Conservation (phyloP, 2,329 filamentous ascomycete genomes). For the Metarhizium humberi region DNA sequence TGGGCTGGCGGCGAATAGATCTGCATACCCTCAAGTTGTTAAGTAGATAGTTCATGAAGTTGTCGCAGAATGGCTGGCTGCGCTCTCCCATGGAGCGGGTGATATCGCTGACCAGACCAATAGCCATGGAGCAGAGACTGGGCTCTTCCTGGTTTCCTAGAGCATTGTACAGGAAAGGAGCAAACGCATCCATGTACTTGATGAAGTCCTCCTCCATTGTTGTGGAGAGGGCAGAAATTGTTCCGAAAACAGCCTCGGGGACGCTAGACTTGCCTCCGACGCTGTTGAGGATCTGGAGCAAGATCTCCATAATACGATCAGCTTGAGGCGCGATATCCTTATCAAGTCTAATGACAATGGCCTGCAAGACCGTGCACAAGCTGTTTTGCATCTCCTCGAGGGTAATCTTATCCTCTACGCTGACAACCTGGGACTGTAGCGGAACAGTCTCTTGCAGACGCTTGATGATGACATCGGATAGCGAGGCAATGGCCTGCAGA, state of each 20-base stretch:
- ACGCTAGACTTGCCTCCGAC: constrained; percentile 83
- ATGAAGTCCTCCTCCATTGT: constrained; percentile 86
- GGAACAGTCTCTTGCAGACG: constrained; percentile 83
- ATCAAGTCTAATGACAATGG: constrained; percentile 85
- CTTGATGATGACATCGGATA: constrained; percentile 84
- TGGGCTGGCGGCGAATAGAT: background rate
- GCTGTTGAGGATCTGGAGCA: constrained; percentile 70
- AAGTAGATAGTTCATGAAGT: constrained; percentile 96
- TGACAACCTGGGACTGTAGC: constrained; percentile 88
- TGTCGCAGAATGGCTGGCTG: constrained; percentile 90
- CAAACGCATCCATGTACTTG: constrained; percentile 96
- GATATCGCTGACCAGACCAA: constrained; percentile 94
- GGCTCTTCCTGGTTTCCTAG: constrained; percentile 94
- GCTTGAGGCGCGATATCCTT: constrained; percentile 83
- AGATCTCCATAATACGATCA: constrained; percentile 85
- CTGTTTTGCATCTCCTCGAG: constrained; percentile 98
- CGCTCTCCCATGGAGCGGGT: constrained; percentile 83
- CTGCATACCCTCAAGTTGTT: constrained; percentile 71
- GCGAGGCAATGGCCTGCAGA: constrained; percentile 65
- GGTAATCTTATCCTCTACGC: constrained; percentile 90
- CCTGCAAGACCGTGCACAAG: constrained; percentile 80
- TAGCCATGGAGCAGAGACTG: constrained; percentile 89
- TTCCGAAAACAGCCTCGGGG: constrained; percentile 86
- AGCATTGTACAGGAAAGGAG: constrained; percentile 86
- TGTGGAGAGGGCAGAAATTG: constrained; percentile 84